Percentiles rank a stretch among this genome's conserved stretches.
Evolutionary conservation across 345 rosid species (phyloP).

Genomic region (Murraya koenigii): DNA sequence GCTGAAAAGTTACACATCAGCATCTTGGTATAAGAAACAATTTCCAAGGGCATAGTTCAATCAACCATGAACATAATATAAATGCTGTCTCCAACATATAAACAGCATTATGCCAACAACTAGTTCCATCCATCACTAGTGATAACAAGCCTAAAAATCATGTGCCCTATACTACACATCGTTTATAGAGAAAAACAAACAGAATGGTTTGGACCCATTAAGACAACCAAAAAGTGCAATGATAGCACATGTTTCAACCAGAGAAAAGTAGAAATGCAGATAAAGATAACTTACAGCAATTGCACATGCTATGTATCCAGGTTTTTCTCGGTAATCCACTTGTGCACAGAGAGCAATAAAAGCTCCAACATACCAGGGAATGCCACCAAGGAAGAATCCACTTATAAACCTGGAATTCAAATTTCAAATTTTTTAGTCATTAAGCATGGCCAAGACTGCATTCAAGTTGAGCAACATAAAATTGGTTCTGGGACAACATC

Average conservation of each 20-base stretch:
- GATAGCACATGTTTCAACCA: neutral
- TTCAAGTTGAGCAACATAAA: neutral
- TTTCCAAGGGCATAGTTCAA: neutral
- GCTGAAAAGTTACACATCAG: neutral
- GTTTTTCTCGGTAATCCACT: constrained; percentile 75
- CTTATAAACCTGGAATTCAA: constrained; percentile 50
- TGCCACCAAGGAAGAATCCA: constrained; percentile 84
- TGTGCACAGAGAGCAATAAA: constrained; percentile 48
- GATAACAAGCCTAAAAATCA: neutral
- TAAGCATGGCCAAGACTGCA: neutral
- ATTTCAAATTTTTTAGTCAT: constrained; percentile 10
- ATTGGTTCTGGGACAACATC: neutral
- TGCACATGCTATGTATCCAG: constrained; percentile 79
- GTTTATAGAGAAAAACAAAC: neutral
- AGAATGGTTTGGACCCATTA: neutral
- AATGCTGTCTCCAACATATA: neutral
- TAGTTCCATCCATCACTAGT: neutral
- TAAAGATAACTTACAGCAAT: constrained; percentile 56
- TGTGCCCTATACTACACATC: neutral
- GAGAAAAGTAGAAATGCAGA: neutral
- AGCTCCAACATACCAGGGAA: constrained; percentile 85
- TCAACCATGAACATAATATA: neutral
- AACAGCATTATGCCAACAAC: neutral
- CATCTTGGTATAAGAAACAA: neutral
- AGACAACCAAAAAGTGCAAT: neutral